These are phyloP conservation scores for Metschnikowia corniflorae DNA, from an alignment of 805 yeast genomes.

Conservation along the genomic window DNA sequence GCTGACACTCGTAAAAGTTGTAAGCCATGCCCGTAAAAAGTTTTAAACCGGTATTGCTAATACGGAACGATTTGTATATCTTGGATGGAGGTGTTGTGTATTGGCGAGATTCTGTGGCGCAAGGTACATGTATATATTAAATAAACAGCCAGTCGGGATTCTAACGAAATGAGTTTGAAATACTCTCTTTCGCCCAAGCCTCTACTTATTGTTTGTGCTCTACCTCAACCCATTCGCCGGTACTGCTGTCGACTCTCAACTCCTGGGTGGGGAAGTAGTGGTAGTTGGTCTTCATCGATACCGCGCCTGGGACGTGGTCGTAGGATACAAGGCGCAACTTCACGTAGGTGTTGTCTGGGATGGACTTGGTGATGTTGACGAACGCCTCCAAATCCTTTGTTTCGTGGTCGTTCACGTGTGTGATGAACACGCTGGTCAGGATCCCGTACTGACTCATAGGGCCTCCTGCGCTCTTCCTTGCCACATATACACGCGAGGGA, in stretches of 20 bases:
- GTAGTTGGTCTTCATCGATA: conserved; percentile 79
- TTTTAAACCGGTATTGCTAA: too few species aligned
- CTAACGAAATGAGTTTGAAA: too few species aligned
- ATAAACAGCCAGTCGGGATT: too few species aligned
- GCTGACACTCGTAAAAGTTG: too few species aligned
- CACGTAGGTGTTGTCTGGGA: conserved; percentile 78
- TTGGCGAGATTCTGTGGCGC: too few species aligned
- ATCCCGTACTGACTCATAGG: conserved; percentile 84
- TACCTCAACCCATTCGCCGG: conserved; percentile 47
- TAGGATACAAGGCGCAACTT: conserved; percentile 78
- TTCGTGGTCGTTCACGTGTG: conserved; percentile 78
- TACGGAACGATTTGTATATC: too few species aligned
- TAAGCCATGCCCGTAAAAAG: too few species aligned
- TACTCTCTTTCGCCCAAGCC: too few species aligned
- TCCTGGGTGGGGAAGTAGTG: conserved; percentile 82
- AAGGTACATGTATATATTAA: too few species aligned
- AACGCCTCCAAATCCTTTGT: conserved; percentile 71
- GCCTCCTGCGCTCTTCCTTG: conserved; percentile 71
- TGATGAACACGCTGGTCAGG: conserved; percentile 76
- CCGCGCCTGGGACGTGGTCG: conserved; percentile 84
- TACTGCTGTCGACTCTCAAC: conserved; percentile 44
- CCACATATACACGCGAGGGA: conserved; percentile 83
- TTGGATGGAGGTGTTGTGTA: too few species aligned
- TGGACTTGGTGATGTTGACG: conserved; percentile 57
- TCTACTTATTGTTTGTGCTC: conserved; percentile 35